These are phyloP conservation scores for Neurospora discreta DNA, from an alignment of 495 filamentous ascomycete genomes.

Conservation along the genomic window DNA sequence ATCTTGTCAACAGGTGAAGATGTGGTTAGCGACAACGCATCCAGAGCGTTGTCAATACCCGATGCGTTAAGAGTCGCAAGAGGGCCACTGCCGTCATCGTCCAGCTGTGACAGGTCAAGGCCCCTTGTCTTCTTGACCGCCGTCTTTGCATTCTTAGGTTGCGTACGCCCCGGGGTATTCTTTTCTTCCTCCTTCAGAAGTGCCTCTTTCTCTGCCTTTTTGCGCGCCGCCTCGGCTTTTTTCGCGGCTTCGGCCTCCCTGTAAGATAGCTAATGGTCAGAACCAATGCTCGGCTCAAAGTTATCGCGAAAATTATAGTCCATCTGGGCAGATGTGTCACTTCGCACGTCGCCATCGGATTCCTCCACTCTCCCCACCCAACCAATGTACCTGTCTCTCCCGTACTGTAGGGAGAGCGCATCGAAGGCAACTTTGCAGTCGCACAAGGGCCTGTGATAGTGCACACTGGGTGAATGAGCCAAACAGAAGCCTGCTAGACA, in stretches of 20 bases:
- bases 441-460: background rate
- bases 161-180: conserved; percentile 47
- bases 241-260: conserved; percentile 80
- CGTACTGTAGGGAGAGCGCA: background rate
- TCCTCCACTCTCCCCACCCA: background rate
- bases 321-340: background rate
- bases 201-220: conserved; percentile 81
- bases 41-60: conserved; percentile 85
- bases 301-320: conserved; percentile 1
- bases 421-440: background rate
- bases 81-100: conserved; percentile 36
- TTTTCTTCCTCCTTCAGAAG: conserved; percentile 78
- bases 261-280: background rate
- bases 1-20: conserved; percentile 47
- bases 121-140: conserved; percentile 59
- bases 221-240: conserved; percentile 72
- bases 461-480: background rate
- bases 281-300: background rate
- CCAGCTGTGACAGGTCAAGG: conserved; percentile 61
- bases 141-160: conserved; percentile 45
- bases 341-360: background rate
- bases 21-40: conserved; percentile 59
- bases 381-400: background rate
- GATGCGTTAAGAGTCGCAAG: conserved; percentile 56
- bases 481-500: background rate